phyloP scores from a whole-genome alignment of 2,329 filamentous ascomycete species.

The Sporothrix euskadiensis region DNA sequence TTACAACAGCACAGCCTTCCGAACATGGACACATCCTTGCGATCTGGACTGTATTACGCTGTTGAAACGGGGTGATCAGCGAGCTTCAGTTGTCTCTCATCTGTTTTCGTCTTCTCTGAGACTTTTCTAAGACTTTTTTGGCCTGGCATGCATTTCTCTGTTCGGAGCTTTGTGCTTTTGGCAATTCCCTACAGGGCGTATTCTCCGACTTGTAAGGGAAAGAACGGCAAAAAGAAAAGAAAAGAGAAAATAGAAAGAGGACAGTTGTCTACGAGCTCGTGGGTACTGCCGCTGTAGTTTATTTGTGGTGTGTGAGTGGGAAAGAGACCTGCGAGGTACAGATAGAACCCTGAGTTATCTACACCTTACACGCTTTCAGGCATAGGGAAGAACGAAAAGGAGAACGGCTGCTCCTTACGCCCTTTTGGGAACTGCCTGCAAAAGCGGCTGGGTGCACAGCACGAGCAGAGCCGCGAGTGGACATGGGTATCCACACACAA shows the following conservation, averaged over 20 bases:
- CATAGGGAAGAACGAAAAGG: neutral
- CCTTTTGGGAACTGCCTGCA: too few species aligned
- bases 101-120: neutral
- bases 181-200: neutral
- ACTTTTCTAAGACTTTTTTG: neutral
- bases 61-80: neutral
- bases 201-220: neutral
- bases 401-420: too few species aligned
- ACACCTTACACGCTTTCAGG: too few species aligned
- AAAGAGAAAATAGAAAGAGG: neutral
- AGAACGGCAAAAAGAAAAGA: neutral
- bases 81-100: neutral
- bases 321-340: neutral
- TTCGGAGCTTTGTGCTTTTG: neutral
- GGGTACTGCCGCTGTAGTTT: neutral
- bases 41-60: neutral
- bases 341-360: neutral
- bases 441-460: neutral
- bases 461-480: slow-evolving; percentile 12
- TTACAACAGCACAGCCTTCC: neutral
- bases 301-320: neutral
- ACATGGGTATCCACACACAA: neutral
- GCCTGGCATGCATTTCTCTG: neutral
- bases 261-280: neutral
- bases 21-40: neutral